A percentile compares a stretch with the other conserved stretches of the same genome.
Evolutionary conservation across 768 basidiomycete species (phyloP).

Genomic region (Termitomyces bulborhizus): DNA sequence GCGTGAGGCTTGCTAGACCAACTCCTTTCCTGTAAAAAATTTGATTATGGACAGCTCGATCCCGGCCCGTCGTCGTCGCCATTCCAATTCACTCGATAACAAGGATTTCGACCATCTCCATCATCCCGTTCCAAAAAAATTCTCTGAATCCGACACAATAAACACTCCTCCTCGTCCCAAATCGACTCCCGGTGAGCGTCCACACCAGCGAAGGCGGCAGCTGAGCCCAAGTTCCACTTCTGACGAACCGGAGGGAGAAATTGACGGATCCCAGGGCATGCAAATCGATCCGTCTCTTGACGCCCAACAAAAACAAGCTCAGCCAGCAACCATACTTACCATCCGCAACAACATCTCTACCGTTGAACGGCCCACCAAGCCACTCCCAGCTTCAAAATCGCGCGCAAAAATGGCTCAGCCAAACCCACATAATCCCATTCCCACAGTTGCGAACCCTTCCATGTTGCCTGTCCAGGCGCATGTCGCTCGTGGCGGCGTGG

Average conservation of each 20-base stretch:
- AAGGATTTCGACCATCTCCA: conserved; percentile 18
- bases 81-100: conserved; percentile 50
- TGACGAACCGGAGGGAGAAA: conserved; percentile 26
- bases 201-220: conserved; percentile 39
- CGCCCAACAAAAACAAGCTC: conserved; percentile 3
- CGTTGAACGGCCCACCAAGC: conserved; percentile 54
- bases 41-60: conserved; percentile 19
- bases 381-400: conserved; percentile 49
- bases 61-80: conserved; percentile 51
- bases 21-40: not conserved
- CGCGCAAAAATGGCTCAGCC: conserved; percentile 39
- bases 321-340: conserved; percentile 13
- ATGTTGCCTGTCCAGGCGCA: conserved; percentile 83
- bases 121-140: conserved; percentile 16
- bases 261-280: conserved; percentile 22
- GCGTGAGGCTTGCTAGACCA: not conserved
- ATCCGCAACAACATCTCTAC: conserved; percentile 17
- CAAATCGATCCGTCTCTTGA: conserved; percentile 22
- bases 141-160: conserved; percentile 20
- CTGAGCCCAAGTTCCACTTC: conserved; percentile 33
- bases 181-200: conserved; percentile 65
- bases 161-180: conserved; percentile 65
- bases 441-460: conserved; percentile 57
- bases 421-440: conserved; percentile 38
- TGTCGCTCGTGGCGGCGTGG: conserved; percentile 52